phyloP scores from a whole-genome alignment of 441 rosid genomes.

The Oxalis stricta region DNA sequence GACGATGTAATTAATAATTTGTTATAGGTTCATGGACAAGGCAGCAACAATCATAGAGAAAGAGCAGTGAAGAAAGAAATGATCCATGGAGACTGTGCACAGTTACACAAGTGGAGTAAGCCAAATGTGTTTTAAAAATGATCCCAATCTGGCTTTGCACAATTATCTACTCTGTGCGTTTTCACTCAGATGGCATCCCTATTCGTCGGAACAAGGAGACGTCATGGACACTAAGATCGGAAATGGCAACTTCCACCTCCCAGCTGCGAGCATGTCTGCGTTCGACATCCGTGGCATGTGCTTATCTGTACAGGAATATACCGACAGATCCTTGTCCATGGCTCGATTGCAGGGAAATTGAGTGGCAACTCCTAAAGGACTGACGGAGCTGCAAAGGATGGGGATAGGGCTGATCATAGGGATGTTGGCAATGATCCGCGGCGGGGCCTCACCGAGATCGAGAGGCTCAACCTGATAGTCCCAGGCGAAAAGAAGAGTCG shows the following conservation, averaged over 20 bases:
- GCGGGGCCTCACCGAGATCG: slow-evolving; percentile 62
- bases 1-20: background rate
- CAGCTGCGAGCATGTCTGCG: slow-evolving; percentile 92
- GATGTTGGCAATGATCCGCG: slow-evolving; percentile 68
- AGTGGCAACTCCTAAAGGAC: slow-evolving; percentile 38
- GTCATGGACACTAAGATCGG: slow-evolving; percentile 49
- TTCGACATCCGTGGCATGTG: slow-evolving; percentile 75
- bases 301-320: slow-evolving; percentile 62
- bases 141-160: slow-evolving; percentile 87
- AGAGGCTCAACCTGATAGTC: slow-evolving; percentile 28
- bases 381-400: slow-evolving; percentile 77
- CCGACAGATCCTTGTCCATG: slow-evolving; percentile 43
- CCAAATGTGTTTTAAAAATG: slow-evolving; percentile 75
- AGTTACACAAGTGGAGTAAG: slow-evolving; percentile 83
- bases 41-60: slow-evolving; percentile 67
- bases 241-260: slow-evolving; percentile 47
- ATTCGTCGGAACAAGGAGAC: slow-evolving; percentile 84
- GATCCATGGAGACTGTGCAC: slow-evolving; percentile 75
- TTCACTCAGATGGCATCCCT: slow-evolving; percentile 94
- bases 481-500: slow-evolving; percentile 44
- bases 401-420: slow-evolving; percentile 74
- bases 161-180: slow-evolving; percentile 74
- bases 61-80: slow-evolving; percentile 17
- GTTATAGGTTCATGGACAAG: slow-evolving; percentile 67
- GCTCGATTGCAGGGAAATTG: slow-evolving; percentile 35